phyloP scores from a whole-genome alignment of 768 basidiomycete genomes.

The Butyriboletus loyo region DNA sequence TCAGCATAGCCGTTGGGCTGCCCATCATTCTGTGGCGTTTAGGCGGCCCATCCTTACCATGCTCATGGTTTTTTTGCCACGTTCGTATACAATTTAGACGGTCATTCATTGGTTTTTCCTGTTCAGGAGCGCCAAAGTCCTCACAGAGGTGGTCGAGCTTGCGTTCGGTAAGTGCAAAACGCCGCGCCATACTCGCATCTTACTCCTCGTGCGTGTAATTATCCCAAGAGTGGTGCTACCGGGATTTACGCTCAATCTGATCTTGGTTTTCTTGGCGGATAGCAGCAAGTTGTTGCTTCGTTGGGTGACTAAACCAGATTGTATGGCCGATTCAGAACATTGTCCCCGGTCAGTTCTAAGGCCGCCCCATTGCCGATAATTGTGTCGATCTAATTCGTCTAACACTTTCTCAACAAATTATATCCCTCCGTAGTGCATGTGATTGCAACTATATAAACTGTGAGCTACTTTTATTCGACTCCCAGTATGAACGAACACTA shows the following conservation, averaged over 20 bases:
- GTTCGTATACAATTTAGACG: background rate
- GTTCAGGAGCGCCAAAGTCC: background rate
- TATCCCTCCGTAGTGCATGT: background rate
- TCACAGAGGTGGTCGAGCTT: background rate
- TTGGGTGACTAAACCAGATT: conserved; percentile 1
- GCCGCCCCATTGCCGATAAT: conserved; percentile 22
- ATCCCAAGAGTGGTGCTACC: background rate
- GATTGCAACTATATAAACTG: conserved; percentile 18
- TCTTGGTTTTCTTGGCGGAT: conserved; percentile 9
- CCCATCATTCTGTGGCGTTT: conserved; percentile 20
- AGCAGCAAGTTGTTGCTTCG: background rate
- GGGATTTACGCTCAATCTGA: background rate
- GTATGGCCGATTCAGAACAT: background rate
- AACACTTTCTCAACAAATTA: background rate
- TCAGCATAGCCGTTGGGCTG: background rate
- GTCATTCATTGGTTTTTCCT: background rate
- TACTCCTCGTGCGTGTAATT: background rate
- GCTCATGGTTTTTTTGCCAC: background rate
- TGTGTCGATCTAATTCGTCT: background rate
- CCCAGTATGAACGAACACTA: background rate
- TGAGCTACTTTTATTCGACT: background rate
- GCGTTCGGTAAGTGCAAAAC: background rate
- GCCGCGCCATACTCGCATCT: background rate
- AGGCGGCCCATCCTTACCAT: conserved; percentile 15
- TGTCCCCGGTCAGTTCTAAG: conserved; percentile 10